Base-by-base conservation (phyloP, 768 basidiomycete genomes). In the Tulasnella calospora region DNA sequence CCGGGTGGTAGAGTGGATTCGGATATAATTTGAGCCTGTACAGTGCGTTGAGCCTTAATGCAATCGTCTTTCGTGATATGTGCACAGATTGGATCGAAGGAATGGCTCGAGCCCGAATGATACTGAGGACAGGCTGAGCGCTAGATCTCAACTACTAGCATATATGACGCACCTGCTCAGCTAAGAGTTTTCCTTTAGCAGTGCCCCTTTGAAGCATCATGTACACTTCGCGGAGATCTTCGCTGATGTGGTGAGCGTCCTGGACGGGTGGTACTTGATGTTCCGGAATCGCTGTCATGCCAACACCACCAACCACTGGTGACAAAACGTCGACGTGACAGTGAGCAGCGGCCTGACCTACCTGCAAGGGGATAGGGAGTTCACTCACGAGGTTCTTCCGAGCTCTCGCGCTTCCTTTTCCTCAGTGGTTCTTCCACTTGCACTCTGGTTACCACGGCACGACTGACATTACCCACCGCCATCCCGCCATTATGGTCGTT, bases 51-150 rank as follows among this genome's bases (percentile, higher is more conserved):
- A 8, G 89, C 87, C 83, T 90, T 91, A 21, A 88, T 86, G 81
- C 97, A 99, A 23, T 93, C 92, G 44, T 92, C 90, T 83, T 94
- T 93, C 5, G 96, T 97, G 79, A 96, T 92, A 80, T 92, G 87
- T 10, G 89, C 86, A 82, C 97, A 99, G 77, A 98, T 93, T 17
- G 96, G 94, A 82, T 95, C 93, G 83, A 97, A 97, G 51, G 82
- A 86, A 38, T 27, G 41, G 27, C 89, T 89, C 41, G 88, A 87
- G 38, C 86, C 57, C 2, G 92, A 89, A 71, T 84, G 88, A 82
- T 93, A 93, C 93, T 95, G 81, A 35, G 35, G 61, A 71, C 72
- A 76, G 79, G 13, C 61, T 44, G 73, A 46, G 70, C 33, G 3
- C 23, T 0, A 19, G 40, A 61, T 36, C 75, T 36, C 15, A 47